These are phyloP conservation scores for Populus pruinosa DNA, from an alignment of 345 rosid genomes.

Conservation along the genomic window DNA sequence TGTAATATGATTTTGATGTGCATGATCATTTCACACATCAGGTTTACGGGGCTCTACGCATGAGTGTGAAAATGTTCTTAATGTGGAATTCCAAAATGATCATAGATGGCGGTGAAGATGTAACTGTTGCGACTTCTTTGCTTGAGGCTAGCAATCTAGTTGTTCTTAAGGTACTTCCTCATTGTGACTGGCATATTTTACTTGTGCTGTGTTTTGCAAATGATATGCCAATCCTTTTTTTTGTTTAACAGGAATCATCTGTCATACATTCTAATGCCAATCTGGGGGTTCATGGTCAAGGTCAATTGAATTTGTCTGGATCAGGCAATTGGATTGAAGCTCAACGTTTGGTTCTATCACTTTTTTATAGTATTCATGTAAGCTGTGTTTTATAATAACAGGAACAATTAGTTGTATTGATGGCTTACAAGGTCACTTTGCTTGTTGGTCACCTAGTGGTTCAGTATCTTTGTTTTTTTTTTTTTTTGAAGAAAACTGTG, in stretches of 20 bases:
- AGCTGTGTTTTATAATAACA: conserved; percentile 12
- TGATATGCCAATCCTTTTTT: conserved; percentile 8
- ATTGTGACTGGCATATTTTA: conserved; percentile 8
- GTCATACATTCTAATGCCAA: conserved; percentile 92
- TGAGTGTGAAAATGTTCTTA: conserved; percentile 93
- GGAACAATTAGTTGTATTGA: background rate
- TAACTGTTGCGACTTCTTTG: conserved; percentile 73
- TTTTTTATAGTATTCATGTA: conserved; percentile 90
- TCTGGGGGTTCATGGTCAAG: conserved; percentile 97
- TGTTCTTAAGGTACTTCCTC: conserved; percentile 73
- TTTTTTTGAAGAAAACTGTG: background rate
- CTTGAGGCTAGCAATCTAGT: conserved; percentile 89
- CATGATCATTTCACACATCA: conserved; percentile 18
- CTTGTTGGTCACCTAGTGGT: background rate
- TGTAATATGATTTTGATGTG: conserved; percentile 11
- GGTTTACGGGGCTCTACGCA: conserved; percentile 97
- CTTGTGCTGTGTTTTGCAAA: conserved; percentile 7
- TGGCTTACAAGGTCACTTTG: background rate
- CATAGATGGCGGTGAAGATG: conserved; percentile 84
- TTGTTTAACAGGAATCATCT: conserved; percentile 67
- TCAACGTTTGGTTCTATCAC: conserved; percentile 84
- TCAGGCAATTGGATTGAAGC: conserved; percentile 91
- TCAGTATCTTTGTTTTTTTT: background rate
- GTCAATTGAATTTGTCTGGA: conserved; percentile 87
- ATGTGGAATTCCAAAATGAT: conserved; percentile 95